These are phyloP conservation scores for Pleurotus salmoneostramineus DNA, from an alignment of 768 basidiomycete genomes.

Conservation along the genomic window DNA sequence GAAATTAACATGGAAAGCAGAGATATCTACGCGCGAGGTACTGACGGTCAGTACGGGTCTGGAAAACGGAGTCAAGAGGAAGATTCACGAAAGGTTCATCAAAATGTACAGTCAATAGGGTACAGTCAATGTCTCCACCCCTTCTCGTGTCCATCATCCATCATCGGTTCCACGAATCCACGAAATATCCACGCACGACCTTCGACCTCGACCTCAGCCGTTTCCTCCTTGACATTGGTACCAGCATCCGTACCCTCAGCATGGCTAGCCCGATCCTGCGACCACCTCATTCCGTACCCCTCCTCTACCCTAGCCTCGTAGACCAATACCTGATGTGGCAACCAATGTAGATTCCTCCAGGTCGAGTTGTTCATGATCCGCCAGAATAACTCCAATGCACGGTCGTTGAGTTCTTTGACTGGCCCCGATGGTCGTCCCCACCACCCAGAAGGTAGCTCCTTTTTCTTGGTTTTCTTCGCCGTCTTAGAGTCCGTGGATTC, in stretches of 20 bases:
- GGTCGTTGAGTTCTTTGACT: conserved; percentile 47
- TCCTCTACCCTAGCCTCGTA: conserved; percentile 57
- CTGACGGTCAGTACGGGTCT: neutral
- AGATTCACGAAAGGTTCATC: neutral
- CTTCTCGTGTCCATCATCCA: conserved; percentile 60
- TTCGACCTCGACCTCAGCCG: conserved; percentile 8
- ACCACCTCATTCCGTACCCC: conserved; percentile 70
- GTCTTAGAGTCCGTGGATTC: conserved; percentile 6
- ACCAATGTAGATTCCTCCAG: conserved; percentile 66
- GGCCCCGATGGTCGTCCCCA: conserved; percentile 59
- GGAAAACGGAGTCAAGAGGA: neutral
- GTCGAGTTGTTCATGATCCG: conserved; percentile 47
- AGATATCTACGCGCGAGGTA: no score
- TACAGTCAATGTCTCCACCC: conserved; percentile 50
- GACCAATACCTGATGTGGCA: conserved; percentile 58
- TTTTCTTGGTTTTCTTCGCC: conserved; percentile 14
- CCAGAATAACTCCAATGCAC: conserved; percentile 46
- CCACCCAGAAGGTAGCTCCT: conserved; percentile 37
- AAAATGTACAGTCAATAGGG: neutral
- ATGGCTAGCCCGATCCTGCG: conserved; percentile 35
- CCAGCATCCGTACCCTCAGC: conserved; percentile 2
- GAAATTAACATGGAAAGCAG: no score
- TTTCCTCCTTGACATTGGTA: no score
- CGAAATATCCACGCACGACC: conserved; percentile 48
- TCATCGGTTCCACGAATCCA: conserved; percentile 66